A percentile compares a stretch with the other conserved stretches of the same genome.
Evolutionary conservation across 768 basidiomycete genomes (phyloP).

Genomic region (Boletales sp.): DNA sequence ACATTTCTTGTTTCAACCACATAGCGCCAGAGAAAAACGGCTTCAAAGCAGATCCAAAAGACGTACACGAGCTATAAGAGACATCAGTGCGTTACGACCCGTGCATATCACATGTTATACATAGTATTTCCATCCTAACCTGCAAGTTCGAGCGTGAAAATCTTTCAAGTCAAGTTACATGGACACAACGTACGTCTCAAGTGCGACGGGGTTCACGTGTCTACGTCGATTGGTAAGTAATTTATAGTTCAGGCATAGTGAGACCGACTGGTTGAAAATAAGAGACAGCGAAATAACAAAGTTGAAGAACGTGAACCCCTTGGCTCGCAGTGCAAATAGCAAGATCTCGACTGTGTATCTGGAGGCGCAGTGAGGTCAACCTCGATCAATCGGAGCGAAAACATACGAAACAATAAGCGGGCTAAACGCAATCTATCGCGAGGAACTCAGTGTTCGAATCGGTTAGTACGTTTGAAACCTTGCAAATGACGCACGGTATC

Average conservation of each 20-base stretch:
- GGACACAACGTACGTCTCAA: constrained; percentile 14
- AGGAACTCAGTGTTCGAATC: not conserved
- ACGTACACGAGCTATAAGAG: constrained; percentile 31
- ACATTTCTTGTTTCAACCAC: constrained; percentile 36
- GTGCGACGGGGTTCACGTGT: constrained; percentile 34
- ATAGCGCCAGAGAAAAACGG: constrained; percentile 32
- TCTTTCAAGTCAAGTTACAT: not conserved
- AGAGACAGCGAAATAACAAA: constrained; percentile 36
- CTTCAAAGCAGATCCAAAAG: constrained; percentile 37
- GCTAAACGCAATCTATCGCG: constrained; percentile 31
- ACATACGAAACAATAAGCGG: constrained; percentile 36
- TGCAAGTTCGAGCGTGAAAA: not conserved
- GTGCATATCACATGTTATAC: constrained; percentile 14
- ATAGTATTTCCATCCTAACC: constrained; percentile 42
- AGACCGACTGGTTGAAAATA: constrained; percentile 38
- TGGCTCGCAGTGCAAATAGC: constrained; percentile 37
- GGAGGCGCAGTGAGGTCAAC: not conserved
- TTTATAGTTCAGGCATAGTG: constrained; percentile 9
- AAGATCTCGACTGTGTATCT: constrained; percentile 40
- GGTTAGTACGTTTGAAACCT: not conserved
- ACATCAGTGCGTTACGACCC: not conserved
- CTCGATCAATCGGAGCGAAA: not conserved
- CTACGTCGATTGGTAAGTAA: constrained; percentile 17
- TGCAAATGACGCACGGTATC: constrained; percentile 28
- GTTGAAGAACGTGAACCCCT: constrained; percentile 36